phyloP scores from a whole-genome alignment of 495 filamentous ascomycete species.

The Talaromyces borbonicus region DNA sequence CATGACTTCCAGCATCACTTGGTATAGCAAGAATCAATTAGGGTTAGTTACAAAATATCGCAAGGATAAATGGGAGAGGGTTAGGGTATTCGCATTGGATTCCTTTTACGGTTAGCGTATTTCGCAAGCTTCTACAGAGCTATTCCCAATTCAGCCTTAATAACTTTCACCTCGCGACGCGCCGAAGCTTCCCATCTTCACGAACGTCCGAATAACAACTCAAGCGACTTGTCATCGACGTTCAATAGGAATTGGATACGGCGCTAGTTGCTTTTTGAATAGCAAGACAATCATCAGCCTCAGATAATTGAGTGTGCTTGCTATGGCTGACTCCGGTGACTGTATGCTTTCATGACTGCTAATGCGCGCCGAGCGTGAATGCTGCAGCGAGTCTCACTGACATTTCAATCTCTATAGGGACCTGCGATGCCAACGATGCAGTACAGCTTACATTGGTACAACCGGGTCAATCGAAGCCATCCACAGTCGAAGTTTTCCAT shows the following conservation, averaged over 20 bases:
- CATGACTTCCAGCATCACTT: too few species aligned
- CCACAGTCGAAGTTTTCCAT: slow-evolving; percentile 57
- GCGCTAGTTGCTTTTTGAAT: neutral
- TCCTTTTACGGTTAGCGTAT: neutral
- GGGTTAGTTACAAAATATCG: neutral
- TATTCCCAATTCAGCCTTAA: slow-evolving; percentile 1
- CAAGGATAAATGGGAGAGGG: too few species aligned
- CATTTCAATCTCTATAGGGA: slow-evolving; percentile 44
- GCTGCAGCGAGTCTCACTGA: too few species aligned
- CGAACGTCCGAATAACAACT: neutral
- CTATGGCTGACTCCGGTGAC: slow-evolving; percentile 39
- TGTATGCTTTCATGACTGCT: slow-evolving; percentile 34
- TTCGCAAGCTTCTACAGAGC: neutral
- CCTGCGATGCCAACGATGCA: slow-evolving; percentile 63
- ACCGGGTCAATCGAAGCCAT: slow-evolving; percentile 42
- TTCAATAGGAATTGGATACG: neutral
- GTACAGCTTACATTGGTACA: slow-evolving; percentile 59
- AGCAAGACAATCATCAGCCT: neutral
- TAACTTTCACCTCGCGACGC: slow-evolving; percentile 5
- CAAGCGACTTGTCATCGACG: too few species aligned
- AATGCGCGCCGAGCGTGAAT: too few species aligned
- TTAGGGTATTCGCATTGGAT: too few species aligned
- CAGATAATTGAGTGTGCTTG: slow-evolving; percentile 3
- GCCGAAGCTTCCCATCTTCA: neutral
- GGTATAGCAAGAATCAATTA: neutral